Conservation (phyloP, 257 asterid species). For the Solanum dulcamara region DNA sequence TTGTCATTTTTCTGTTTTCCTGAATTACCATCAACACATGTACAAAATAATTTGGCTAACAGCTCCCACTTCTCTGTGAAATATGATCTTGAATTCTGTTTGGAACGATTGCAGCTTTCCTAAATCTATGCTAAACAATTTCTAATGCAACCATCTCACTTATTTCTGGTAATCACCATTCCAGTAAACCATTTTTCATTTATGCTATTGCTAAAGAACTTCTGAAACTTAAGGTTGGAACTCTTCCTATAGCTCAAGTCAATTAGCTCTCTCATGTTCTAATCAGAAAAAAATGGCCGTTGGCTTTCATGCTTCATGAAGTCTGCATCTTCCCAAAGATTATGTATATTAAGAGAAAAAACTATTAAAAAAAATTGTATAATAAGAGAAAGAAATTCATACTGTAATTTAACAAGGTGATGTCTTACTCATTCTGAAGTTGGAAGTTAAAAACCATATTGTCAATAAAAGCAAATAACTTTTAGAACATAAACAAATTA, state of each 20-base stretch:
- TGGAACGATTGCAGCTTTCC: not conserved
- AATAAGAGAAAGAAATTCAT: not conserved
- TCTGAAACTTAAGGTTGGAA: not conserved
- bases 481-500: not conserved
- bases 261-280: not conserved
- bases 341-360: not conserved
- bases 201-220: not conserved
- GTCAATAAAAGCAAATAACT: not conserved
- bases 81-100: not conserved
- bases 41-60: not conserved
- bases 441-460: not conserved
- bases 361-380: not conserved
- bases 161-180: not conserved
- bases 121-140: not conserved
- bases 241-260: not conserved
- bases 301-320: not conserved
- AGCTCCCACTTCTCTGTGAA: not conserved
- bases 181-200: not conserved
- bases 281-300: no score
- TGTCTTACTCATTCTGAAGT: not conserved
- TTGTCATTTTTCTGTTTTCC: not conserved
- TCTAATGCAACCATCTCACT: not conserved
- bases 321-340: not conserved
- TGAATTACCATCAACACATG: not conserved
- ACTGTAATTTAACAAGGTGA: not conserved